Conservation (phyloP, 2,329 filamentous ascomycete genomes). For the Cercospora beticola region DNA sequence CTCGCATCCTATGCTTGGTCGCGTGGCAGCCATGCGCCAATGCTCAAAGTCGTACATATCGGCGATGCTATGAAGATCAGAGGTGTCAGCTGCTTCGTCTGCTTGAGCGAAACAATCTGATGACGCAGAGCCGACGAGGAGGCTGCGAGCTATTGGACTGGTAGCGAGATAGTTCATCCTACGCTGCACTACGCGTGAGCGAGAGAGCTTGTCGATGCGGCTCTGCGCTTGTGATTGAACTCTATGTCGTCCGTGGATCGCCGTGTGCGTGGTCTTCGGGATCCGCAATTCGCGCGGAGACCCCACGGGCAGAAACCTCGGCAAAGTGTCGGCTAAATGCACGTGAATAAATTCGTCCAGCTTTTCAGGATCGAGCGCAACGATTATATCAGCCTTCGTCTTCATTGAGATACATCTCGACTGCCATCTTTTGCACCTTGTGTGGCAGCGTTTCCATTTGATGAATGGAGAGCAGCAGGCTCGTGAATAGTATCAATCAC, state of each 20-base stretch:
- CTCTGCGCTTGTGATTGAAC: constrained; percentile 2
- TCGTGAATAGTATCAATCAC: not conserved
- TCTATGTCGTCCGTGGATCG: not conserved
- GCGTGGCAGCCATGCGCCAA: constrained; percentile 5
- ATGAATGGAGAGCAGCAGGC: not conserved
- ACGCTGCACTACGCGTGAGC: not conserved
- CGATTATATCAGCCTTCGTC: not conserved
- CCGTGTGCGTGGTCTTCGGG: not conserved
- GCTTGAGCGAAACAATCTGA: not conserved
- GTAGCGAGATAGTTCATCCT: constrained; percentile 4
- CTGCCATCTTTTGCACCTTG: not conserved
- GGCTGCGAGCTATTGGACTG: constrained; percentile 4
- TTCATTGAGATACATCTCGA: not conserved
- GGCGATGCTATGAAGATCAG: constrained; percentile 7
- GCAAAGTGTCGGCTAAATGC: constrained; percentile 10
- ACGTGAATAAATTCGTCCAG: constrained; percentile 4
- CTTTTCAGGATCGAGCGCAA: not conserved
- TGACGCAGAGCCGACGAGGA: constrained; percentile 5
- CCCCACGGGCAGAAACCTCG: not conserved
- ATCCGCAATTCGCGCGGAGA: not conserved
- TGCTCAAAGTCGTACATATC: constrained; percentile 7
- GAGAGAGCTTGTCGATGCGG: constrained; percentile 1
- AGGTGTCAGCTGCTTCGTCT: not conserved
- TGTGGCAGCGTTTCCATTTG: not conserved
- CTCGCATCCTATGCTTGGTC: not conserved